phyloP scores from a whole-genome alignment of 257 asterid species.

The Leonotis leonurus region DNA sequence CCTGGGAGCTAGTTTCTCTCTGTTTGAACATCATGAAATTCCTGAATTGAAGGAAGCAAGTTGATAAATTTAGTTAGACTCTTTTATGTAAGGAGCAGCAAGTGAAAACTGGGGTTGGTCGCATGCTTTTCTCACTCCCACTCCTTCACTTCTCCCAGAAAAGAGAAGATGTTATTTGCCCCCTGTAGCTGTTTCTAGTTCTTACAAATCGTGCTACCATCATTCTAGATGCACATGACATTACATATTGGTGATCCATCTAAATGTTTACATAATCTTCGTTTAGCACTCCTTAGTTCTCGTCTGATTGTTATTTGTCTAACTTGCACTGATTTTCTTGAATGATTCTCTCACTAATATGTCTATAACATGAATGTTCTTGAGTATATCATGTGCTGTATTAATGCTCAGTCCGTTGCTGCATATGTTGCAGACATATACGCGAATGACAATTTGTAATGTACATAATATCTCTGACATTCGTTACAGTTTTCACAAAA shows the following conservation, averaged over 20 bases:
- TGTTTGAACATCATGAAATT: neutral
- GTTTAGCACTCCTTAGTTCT: neutral
- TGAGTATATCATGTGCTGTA: neutral
- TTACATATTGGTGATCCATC: too few species aligned
- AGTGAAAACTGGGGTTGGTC: neutral
- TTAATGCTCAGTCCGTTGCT: neutral
- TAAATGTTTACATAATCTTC: neutral
- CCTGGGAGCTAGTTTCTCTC: neutral
- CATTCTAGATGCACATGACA: neutral
- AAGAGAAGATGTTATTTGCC: neutral
- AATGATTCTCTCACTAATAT: neutral
- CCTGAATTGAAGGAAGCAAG: neutral
- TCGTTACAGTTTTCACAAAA: conserved; percentile 52
- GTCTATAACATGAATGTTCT: neutral
- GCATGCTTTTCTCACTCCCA: neutral
- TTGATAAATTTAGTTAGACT: neutral
- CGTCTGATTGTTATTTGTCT: neutral
- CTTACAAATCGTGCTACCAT: neutral
- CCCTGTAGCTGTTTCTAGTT: neutral
- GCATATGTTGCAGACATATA: neutral
- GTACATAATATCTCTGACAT: neutral
- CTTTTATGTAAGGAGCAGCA: neutral
- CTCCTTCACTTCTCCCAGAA: neutral
- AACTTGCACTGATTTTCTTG: neutral
- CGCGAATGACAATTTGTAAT: neutral